Conservation (phyloP, 305 asterid genomes). For the Euphrasia arctica region DNA sequence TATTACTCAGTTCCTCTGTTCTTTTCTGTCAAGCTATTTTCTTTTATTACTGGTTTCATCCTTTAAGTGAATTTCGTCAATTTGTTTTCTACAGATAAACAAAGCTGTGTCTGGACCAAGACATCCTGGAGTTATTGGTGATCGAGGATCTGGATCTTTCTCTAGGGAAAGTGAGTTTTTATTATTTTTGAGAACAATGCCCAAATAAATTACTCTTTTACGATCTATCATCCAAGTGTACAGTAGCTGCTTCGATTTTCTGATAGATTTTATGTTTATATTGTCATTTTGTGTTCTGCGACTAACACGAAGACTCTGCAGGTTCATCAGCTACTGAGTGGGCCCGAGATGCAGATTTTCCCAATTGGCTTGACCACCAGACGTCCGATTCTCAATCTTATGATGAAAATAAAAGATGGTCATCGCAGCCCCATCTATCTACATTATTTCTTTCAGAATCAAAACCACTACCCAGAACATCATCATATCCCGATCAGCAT, state of each 20-base stretch:
- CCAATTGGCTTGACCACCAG: conserved; percentile 67
- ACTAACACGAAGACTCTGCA: conserved; percentile 31
- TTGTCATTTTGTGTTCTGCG: not conserved
- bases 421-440: conserved; percentile 80
- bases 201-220: no score
- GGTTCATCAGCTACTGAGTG: conserved; percentile 92
- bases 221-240: no score
- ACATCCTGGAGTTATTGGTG: conserved; percentile 97
- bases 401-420: conserved; percentile 78
- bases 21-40: no score
- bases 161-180: conserved; percentile 84
- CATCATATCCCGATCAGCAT: conserved; percentile 75
- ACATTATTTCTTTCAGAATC: conserved; percentile 46
- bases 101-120: conserved; percentile 78
- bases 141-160: conserved; percentile 89
- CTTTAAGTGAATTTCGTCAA: conserved; percentile 10
- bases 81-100: conserved; percentile 54
- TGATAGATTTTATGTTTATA: not conserved
- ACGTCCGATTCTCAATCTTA: conserved; percentile 64
- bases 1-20: no score
- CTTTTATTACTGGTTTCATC: not conserved
- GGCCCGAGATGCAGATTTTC: conserved; percentile 45
- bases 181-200: not conserved
- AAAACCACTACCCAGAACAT: conserved; percentile 66
- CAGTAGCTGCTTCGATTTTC: no score